Evolutionary conservation across 140 eudicot genomes (phyloP).

Genomic region (Ambrosia hybrid): DNA sequence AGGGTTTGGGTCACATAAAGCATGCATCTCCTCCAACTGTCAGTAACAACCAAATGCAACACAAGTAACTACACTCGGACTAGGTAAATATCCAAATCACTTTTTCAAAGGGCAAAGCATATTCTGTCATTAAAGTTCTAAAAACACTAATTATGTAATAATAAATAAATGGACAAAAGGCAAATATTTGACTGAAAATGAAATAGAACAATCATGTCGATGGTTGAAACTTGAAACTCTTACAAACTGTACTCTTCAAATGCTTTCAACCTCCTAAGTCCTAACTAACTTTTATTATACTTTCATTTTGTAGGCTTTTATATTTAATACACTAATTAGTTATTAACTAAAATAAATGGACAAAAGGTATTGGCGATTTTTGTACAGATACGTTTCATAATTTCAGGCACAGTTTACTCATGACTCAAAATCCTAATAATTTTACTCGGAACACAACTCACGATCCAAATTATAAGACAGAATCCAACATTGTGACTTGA

Average conservation of each 20-base stretch:
- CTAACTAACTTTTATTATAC: neutral
- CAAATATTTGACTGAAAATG: neutral
- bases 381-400: too few relatives aligned
- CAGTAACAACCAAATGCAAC: slow-evolving; percentile 22
- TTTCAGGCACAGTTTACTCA: neutral
- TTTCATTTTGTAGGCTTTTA: neutral
- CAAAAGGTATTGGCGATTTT: neutral
- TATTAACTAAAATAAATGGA: neutral
- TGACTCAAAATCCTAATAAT: neutral
- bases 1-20: slow-evolving; percentile 73
- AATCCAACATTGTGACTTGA: neutral
- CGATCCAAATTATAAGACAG: neutral
- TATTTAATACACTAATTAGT: neutral
- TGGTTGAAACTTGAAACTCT: neutral
- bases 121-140: too few relatives aligned
- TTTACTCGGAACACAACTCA: neutral
- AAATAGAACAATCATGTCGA: neutral
- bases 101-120: neutral
- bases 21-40: slow-evolving; percentile 65
- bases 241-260: neutral
- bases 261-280: neutral
- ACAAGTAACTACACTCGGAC: neutral
- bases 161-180: neutral
- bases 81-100: neutral
- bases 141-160: too few relatives aligned